phyloP scores from a whole-genome alignment of 2,329 filamentous ascomycete species.

The Drechslerella dactyloides region DNA sequence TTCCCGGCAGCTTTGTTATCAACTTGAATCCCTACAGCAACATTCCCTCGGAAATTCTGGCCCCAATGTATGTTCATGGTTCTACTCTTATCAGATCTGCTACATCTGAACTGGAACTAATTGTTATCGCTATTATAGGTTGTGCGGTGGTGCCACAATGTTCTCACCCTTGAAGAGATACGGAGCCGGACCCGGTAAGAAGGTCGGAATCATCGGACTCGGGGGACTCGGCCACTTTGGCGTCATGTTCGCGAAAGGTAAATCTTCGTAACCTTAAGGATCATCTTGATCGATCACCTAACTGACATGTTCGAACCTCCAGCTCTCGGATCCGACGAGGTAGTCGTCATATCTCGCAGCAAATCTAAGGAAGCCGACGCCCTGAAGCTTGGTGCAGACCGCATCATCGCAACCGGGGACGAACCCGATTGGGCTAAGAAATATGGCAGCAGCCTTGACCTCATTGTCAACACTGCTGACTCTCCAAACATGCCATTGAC shows the following conservation, averaged over 20 bases:
- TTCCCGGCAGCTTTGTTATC: conserved; percentile 59
- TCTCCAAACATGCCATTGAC: conserved; percentile 67
- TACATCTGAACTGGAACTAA: conserved; percentile 58
- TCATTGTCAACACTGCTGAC: conserved; percentile 68
- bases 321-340: conserved; percentile 71
- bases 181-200: conserved; percentile 72
- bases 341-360: conserved; percentile 70
- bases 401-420: conserved; percentile 64
- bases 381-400: conserved; percentile 67
- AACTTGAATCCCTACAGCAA: conserved; percentile 63
- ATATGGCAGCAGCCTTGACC: conserved; percentile 63
- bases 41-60: conserved; percentile 62
- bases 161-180: conserved; percentile 73
- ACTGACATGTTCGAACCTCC: conserved; percentile 74
- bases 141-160: conserved; percentile 78
- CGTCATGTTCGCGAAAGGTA: conserved; percentile 49
- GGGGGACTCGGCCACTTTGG: conserved; percentile 68
- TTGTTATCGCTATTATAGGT: conserved; percentile 60
- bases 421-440: conserved; percentile 67
- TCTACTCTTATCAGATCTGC: conserved; percentile 59
- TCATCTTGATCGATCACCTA: conserved; percentile 61
- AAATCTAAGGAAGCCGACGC: conserved; percentile 67
- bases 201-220: conserved; percentile 73
- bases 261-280: neutral
- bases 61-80: conserved; percentile 48